Evolutionary conservation across 148 eudicot species (phyloP), one percentile per base, ranked within the genome.

Genomic region (Camellia sinensis): DNA sequence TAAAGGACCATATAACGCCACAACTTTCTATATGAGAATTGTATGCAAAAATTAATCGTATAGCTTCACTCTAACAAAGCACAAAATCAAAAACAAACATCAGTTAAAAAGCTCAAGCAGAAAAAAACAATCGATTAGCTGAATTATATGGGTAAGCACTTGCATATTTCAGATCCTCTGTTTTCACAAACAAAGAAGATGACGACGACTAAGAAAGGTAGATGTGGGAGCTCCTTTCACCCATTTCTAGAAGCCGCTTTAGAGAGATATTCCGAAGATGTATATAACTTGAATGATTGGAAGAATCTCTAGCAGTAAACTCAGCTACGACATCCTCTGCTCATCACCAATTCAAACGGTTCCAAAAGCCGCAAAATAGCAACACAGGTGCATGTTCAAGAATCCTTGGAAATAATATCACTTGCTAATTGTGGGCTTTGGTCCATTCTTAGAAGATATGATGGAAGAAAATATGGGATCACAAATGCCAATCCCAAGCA

Each of bases 401-500:
- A 81, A 83, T 73, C 82, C 82, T 87, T 87, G 64, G 88, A 83
- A 78, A 73, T 57, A 43, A 45, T 48, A 19, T 60, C 83, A 69
- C 61, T 56, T 7, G 70, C 71, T 14, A 63, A 74, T 80, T 73
- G 76, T 59, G 57, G 75, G 70, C 78, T 78, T 66, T 77, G 80
- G 53, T 92, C 74, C 37, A 29, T 86, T 45, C 80, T 88, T 53
- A 89, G 80, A 40, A 92, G 83, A 83, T 74, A 87, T 3, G 88
- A 73, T 22, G 91, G 97, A 74, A 95, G 86, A 74, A 90, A 92
- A 56, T 74, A 80, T 50, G 99, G 97, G 63, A 92, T 71, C 3
- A 86, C 82, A 56, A 88, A 79, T 6, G 93, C 97, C 77, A 86
- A 52, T 15, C 80, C 90, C 74, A 95, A 52, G 80, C 99, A 93